phyloP scores from a whole-genome alignment of 2,329 filamentous ascomycete genomes.

The Diaporthe vaccinii region DNA sequence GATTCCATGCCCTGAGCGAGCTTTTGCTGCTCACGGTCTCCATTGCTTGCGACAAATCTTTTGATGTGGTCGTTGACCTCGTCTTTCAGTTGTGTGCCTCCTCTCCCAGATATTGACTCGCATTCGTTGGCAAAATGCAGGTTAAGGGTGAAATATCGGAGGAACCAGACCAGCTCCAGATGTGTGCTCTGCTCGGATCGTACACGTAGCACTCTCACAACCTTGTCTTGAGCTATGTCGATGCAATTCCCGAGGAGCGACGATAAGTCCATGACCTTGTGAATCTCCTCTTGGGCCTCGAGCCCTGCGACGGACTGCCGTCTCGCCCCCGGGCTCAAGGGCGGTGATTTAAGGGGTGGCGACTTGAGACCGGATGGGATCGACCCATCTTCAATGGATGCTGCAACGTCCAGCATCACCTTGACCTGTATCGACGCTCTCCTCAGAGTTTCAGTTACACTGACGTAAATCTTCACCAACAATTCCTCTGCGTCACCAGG shows the following conservation, averaged over 20 bases:
- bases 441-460: slow-evolving; percentile 87
- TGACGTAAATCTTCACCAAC: slow-evolving; percentile 85
- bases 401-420: slow-evolving; percentile 93
- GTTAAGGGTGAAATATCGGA: slow-evolving; percentile 87
- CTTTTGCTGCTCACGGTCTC: slow-evolving; percentile 79
- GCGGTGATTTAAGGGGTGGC: slow-evolving; percentile 64
- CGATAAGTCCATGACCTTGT: slow-evolving; percentile 81
- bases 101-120: slow-evolving; percentile 84
- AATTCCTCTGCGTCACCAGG: slow-evolving; percentile 87
- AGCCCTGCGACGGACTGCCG: slow-evolving; percentile 54
- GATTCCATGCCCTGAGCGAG: slow-evolving; percentile 83
- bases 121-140: slow-evolving; percentile 88
- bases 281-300: slow-evolving; percentile 79
- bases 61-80: slow-evolving; percentile 86
- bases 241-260: slow-evolving; percentile 85
- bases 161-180: slow-evolving; percentile 77
- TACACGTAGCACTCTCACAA: slow-evolving; percentile 82
- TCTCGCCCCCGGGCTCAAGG: slow-evolving; percentile 63
- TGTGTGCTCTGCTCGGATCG: slow-evolving; percentile 80
- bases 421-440: slow-evolving; percentile 93
- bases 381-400: slow-evolving; percentile 69
- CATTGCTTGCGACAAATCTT: slow-evolving; percentile 80
- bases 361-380: slow-evolving; percentile 58
- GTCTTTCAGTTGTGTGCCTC: slow-evolving; percentile 81
- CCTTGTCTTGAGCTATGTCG: slow-evolving; percentile 83